Base-by-base conservation (phyloP, 2,329 filamentous ascomycete genomes). In the Arthrobotrys entomopaga region DNA sequence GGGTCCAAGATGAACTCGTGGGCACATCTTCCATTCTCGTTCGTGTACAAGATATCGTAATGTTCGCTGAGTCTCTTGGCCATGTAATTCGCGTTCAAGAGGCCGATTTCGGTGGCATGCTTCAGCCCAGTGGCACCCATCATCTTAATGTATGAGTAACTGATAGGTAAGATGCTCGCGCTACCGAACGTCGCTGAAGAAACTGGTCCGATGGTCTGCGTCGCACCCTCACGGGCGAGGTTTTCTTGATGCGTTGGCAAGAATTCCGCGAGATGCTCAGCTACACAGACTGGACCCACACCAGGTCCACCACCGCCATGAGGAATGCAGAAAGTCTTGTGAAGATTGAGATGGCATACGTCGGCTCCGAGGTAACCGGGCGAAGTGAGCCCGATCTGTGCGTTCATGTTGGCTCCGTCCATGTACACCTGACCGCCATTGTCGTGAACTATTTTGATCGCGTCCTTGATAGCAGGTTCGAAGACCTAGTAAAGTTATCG, bases 281-380 rank as follows among this genome's bases (percentile, higher is more conserved):
- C 95, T 65, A 97, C 94, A 80, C 93, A 93, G 77, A 98, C 96
- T 61, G 94, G 94, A 1, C 94, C 94, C 42, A 97, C 92, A 79
- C 94, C 94, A 8, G 94, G 94, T 15, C 94, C 94, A 77, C 94
- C 94, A 76, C 94, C 94, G 65, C 94, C 94, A 82, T 98, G 94
- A 53, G 94, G 94, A 79, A 98, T 98, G 81, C 94, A 98, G 85
- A 98, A 98, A 2, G 94, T 98, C 87, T 98, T 98, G 87, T 98
- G 94, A 48, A 98, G 86, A 83, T 98, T 98, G 73, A 98, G 85
- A 84, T 97, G 94, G 86, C 94, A 98, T 43, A 97, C 93, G 81
- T 98, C 94, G 29, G 94, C 94, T 19, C 94, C 94, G 77, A 98
- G 96, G 81, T 96, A 93, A 43, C 94, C 94, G 1, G 94, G 94